phyloP scores from a whole-genome alignment of 225 moss, liverwort and hornwort genomes.

The Physcomitrium patens region DNA sequence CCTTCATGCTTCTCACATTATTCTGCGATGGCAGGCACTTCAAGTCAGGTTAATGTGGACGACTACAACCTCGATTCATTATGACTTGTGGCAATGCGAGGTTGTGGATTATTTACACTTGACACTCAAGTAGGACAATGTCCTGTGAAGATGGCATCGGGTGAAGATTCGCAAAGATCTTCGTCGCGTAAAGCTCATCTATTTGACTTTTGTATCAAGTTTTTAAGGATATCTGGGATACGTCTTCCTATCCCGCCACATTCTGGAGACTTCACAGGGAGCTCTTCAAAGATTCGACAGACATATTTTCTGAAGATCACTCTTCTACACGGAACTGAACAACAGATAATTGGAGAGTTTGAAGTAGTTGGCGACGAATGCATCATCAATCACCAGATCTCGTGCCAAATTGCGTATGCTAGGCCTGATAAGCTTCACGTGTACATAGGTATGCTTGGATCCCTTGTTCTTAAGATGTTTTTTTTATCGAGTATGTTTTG shows the following conservation, averaged over 20 bases:
- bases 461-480: slow-evolving; percentile 14
- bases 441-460: slow-evolving; percentile 66
- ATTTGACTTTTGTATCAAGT: slow-evolving; percentile 72
- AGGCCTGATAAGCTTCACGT: slow-evolving; percentile 74
- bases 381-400: slow-evolving; percentile 66
- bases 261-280: slow-evolving; percentile 28
- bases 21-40: slow-evolving; percentile 32
- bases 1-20: slow-evolving; percentile 22
- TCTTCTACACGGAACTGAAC: slow-evolving; percentile 76
- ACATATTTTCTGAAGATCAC: slow-evolving; percentile 72
- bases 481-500: background rate
- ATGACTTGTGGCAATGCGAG: slow-evolving; percentile 10
- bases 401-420: slow-evolving; percentile 55
- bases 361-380: slow-evolving; percentile 66
- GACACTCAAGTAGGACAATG: slow-evolving; percentile 35
- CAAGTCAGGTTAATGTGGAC: slow-evolving; percentile 10
- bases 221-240: slow-evolving; percentile 68
- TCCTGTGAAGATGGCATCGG: slow-evolving; percentile 45
- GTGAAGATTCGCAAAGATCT: slow-evolving; percentile 25
- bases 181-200: slow-evolving; percentile 34
- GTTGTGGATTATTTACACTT: background rate
- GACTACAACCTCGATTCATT: slow-evolving; percentile 17
- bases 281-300: slow-evolving; percentile 35
- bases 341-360: slow-evolving; percentile 77
- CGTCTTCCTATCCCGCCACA: slow-evolving; percentile 43